These are phyloP conservation scores for Eugenia klotzschiana DNA, from an alignment of 441 rosid genomes.

Conservation along the genomic window DNA sequence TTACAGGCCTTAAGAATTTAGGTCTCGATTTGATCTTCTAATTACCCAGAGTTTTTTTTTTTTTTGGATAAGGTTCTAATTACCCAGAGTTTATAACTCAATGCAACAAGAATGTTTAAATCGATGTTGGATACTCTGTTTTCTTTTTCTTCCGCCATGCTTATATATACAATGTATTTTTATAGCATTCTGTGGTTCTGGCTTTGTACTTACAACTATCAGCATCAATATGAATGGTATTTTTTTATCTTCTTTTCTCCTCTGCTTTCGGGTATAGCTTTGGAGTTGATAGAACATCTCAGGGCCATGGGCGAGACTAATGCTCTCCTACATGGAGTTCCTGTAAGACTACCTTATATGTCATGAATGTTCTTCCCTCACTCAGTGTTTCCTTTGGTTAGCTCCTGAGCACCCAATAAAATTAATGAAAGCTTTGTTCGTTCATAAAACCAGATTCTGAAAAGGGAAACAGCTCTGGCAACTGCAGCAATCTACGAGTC, in stretches of 20 bases:
- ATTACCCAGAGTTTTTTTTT: not conserved
- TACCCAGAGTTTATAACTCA: not conserved
- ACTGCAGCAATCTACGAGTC: slow-evolving; percentile 88
- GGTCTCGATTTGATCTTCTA: not conserved
- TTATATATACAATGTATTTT: not conserved
- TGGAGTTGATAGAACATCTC: slow-evolving; percentile 89
- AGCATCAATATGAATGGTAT: not conserved
- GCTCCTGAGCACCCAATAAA: not conserved
- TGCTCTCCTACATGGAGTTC: slow-evolving; percentile 76
- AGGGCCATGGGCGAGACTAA: slow-evolving; percentile 97
- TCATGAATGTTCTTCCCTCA: not conserved
- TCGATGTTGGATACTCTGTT: not conserved
- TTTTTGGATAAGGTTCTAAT: too few relatives aligned
- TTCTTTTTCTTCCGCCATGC: not conserved
- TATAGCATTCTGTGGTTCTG: not conserved
- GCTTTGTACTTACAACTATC: not conserved
- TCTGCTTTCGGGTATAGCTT: slow-evolving; percentile 28
- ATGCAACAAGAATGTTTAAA: not conserved
- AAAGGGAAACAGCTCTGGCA: slow-evolving; percentile 83
- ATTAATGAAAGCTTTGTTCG: not conserved
- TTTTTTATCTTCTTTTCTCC: not conserved
- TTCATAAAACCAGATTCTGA: slow-evolving; percentile 38
- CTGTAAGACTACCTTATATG: slow-evolving; percentile 20
- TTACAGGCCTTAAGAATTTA: not conserved
- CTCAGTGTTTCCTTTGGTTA: not conserved